phyloP scores from a whole-genome alignment of 192 early-diverging fungal species.

The Dimargaris cristalligena region DNA sequence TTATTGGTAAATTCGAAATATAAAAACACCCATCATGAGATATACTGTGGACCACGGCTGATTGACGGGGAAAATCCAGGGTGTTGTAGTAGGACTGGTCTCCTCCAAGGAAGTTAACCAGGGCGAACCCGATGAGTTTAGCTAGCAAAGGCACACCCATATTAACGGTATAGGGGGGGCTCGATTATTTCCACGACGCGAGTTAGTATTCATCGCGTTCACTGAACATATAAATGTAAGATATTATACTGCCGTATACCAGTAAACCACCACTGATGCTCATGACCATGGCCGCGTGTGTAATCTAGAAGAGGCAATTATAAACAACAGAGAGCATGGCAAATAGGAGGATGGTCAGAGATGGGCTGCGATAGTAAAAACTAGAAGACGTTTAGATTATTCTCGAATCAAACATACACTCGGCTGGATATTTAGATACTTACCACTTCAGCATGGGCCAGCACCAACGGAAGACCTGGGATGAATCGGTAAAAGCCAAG shows the following conservation, averaged over 20 bases:
- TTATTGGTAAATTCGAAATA: no score
- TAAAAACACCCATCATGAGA: not conserved
- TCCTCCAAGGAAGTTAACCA: not conserved
- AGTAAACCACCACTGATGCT: constrained; percentile 78
- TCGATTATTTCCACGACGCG: not conserved
- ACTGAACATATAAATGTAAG: constrained; percentile 25
- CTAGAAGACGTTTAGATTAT: not conserved
- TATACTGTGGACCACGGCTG: not conserved
- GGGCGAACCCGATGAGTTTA: not conserved
- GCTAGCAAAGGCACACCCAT: not conserved
- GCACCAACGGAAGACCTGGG: constrained; percentile 57
- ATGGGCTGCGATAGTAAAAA: not conserved
- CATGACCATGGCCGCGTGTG: constrained; percentile 70
- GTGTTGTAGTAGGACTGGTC: not conserved
- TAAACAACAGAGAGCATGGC: not conserved
- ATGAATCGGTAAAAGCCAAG: no score
- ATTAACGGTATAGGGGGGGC: not conserved
- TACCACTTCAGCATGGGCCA: constrained; percentile 67
- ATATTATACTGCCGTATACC: constrained; percentile 80
- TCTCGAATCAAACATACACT: not conserved
- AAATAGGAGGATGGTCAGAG: not conserved
- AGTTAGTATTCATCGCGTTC: constrained; percentile 20
- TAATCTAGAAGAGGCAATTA: constrained; percentile 33
- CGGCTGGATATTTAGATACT: constrained; percentile 11
- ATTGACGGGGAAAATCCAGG: not conserved